Conservation (phyloP, 768 basidiomycete species). For the Trametes elegans region DNA sequence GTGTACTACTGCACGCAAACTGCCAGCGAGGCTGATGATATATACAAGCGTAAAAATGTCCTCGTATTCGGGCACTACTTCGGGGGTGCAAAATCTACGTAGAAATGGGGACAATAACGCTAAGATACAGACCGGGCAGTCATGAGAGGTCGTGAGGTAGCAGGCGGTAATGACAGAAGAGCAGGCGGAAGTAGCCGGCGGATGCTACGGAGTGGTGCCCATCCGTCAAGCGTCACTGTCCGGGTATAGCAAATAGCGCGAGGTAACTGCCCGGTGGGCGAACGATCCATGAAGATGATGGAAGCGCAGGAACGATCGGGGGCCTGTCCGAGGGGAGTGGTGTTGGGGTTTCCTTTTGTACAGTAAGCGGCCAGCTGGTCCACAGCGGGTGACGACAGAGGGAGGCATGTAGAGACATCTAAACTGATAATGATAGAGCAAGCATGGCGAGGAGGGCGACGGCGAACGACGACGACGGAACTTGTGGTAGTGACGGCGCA, state of each 20-base stretch:
- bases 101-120: neutral
- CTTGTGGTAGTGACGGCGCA: neutral
- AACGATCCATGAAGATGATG: neutral
- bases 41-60: neutral
- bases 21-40: no score
- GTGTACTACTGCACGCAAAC: no score
- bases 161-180: neutral
- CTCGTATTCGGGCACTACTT: neutral
- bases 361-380: conserved; percentile 7
- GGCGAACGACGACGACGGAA: neutral
- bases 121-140: conserved; percentile 5
- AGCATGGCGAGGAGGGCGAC: conserved; percentile 1
- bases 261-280: conserved; percentile 8
- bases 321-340: neutral
- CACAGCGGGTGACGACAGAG: neutral
- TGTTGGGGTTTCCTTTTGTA: conserved; percentile 1
- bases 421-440: conserved; percentile 18
- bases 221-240: neutral
- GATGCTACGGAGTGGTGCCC: neutral
- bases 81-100: neutral
- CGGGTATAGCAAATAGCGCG: conserved; percentile 15
- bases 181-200: neutral
- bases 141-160: conserved; percentile 17
- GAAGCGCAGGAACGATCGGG: neutral
- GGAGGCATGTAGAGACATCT: neutral